Conservation (phyloP, 2,329 filamentous ascomycete genomes). For the Corinectria fuckeliana region DNA sequence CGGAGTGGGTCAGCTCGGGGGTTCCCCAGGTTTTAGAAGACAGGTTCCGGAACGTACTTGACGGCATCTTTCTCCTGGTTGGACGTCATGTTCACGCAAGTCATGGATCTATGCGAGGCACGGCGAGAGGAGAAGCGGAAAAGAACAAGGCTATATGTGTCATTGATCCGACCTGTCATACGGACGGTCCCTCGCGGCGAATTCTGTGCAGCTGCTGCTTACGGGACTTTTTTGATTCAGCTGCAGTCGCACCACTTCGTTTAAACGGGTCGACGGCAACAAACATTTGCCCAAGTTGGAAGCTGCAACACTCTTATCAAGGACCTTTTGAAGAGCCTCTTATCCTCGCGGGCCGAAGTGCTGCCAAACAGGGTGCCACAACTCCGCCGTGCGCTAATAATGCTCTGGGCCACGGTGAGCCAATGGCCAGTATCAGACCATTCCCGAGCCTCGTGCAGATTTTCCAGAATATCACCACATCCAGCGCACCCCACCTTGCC, state of each 20-base stretch:
- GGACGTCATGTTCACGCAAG: constrained; percentile 38
- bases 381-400: constrained; percentile 3
- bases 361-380: neutral
- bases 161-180: neutral
- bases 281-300: constrained; percentile 6
- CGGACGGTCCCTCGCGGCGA: neutral
- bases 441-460: constrained; percentile 16
- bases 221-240: neutral
- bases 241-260: neutral
- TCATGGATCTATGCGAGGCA: neutral
- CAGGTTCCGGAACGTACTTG: constrained; percentile 38
- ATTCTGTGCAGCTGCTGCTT: neutral
- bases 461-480: constrained; percentile 36
- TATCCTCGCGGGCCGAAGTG: constrained; percentile 11
- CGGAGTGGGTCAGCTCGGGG: constrained; percentile 18
- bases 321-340: constrained; percentile 23
- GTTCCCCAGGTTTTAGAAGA: neutral
- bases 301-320: constrained; percentile 1
- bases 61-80: constrained; percentile 43
- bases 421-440: constrained; percentile 24
- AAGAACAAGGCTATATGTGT: neutral
- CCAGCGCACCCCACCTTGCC: constrained; percentile 20
- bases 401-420: constrained; percentile 9
- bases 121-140: neutral
- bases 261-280: constrained; percentile 4